Evolutionary conservation across 164 flowering plant genomes (phyloP), one percentile per base, ranked within the genome.

Genomic region (Stephania japonica): DNA sequence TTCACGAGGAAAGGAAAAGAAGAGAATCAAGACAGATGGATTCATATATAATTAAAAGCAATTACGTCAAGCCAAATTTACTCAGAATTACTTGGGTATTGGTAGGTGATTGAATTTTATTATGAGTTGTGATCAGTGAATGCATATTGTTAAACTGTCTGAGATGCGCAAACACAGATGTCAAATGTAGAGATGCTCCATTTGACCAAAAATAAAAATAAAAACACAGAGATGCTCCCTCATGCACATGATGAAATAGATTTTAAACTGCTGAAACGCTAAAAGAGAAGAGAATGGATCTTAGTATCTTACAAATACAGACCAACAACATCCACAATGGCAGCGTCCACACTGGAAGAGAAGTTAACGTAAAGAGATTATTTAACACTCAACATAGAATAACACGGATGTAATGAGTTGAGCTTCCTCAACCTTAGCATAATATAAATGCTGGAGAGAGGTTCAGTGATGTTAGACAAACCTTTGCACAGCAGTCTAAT

Each of bases 301-400:
- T 27, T 94, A n/a, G n/a, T n/a, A n/a, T n/a, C n/a, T n/a, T n/a
- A n/a, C n/a, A n/a, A n/a, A n/a, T n/a, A n/a, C 98, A 92, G 74
- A 94, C 98, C 5, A 94, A 92, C 67, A 77, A 92, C 7, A 92
- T 92, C 71, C 88, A 89, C n/a, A 92, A 92, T 78, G 98, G 97
- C 79, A 87, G 95, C 72, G 83, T 80, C 3, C 77, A 73, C 49
- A 89, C 85, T 0, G 98, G 98, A 59, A 81, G 97, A 79, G 98
- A 94, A 70, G 98, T 92, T 82, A 94, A 88, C 98, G 92, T 72
- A 85, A 83, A 11, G 90, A 91, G 98, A n/a, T n/a, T n/a, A n/a
- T 91, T 88, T 85, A 90, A 3, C 14, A 56, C 5, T 56, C n/a
- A n/a, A 13, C n/a, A 56, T 6, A 56, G 7, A 56, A 56, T 18